Evolutionary conservation across 2,329 filamentous ascomycete genomes (phyloP).

Genomic region (Scleromitrula shiraiana): DNA sequence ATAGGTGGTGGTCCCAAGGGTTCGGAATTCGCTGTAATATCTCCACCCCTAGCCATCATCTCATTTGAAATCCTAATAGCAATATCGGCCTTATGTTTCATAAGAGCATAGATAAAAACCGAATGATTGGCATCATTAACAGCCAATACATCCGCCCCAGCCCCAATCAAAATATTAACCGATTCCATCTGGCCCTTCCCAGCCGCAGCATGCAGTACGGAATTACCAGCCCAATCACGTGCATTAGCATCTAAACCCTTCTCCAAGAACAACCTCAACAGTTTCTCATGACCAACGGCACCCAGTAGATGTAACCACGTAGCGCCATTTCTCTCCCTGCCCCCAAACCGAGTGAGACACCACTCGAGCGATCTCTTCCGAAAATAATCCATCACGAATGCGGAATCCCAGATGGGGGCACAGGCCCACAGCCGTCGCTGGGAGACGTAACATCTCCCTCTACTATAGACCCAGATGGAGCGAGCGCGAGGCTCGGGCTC

Average conservation of each 20-base stretch:
- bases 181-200: background rate
- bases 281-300: background rate
- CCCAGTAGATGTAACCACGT: slow-evolving; percentile 9
- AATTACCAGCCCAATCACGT: slow-evolving; percentile 7
- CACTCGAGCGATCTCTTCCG: slow-evolving; percentile 1
- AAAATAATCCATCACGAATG: slow-evolving; percentile 5
- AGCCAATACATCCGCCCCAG: background rate
- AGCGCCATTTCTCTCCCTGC: slow-evolving; percentile 8
- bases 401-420: slow-evolving; percentile 1
- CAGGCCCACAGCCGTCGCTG: slow-evolving; percentile 4
- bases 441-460: slow-evolving; percentile 7
- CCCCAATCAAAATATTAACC: background rate
- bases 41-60: background rate
- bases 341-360: slow-evolving; percentile 4
- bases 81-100: background rate
- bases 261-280: background rate
- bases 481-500: slow-evolving; percentile 4
- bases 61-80: background rate
- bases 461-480: slow-evolving; percentile 7
- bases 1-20: background rate
- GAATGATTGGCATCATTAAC: background rate
- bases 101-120: slow-evolving; percentile 1
- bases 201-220: slow-evolving; percentile 2
- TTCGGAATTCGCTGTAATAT: background rate
- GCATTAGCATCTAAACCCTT: slow-evolving; percentile 4